These are phyloP conservation scores for Teratosphaeria zuluensis DNA, from an alignment of 2,329 filamentous ascomycete species.

Conservation along the genomic window DNA sequence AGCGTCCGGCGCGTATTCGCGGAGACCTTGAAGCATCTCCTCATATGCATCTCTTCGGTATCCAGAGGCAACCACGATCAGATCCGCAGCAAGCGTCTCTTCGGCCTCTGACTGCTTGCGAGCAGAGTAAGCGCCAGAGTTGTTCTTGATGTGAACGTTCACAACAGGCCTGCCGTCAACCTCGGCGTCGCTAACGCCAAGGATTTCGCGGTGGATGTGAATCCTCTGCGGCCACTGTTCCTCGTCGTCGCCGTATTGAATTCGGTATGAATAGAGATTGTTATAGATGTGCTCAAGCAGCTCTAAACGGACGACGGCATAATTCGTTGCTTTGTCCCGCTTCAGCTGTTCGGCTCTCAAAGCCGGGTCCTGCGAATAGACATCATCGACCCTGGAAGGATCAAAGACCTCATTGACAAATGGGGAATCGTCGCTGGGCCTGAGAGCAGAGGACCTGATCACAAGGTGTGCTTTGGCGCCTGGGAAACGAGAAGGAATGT, in stretches of 20 bases:
- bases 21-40: slow-evolving; percentile 59
- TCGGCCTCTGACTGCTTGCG: slow-evolving; percentile 29
- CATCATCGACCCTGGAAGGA: slow-evolving; percentile 67
- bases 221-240: slow-evolving; percentile 74
- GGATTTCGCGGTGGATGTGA: slow-evolving; percentile 57
- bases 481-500: slow-evolving; percentile 72
- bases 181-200: slow-evolving; percentile 36
- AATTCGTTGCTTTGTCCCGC: slow-evolving; percentile 79
- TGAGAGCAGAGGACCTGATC: slow-evolving; percentile 73
- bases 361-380: slow-evolving; percentile 58
- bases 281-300: slow-evolving; percentile 85
- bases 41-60: slow-evolving; percentile 73
- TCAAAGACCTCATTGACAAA: slow-evolving; percentile 98
- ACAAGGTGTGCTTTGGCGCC: slow-evolving; percentile 68
- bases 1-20: slow-evolving; percentile 53
- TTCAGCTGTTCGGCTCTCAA: slow-evolving; percentile 53
- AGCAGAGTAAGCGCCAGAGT: slow-evolving; percentile 34
- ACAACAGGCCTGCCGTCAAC: slow-evolving; percentile 38
- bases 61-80: slow-evolving; percentile 78
- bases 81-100: slow-evolving; percentile 62
- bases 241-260: slow-evolving; percentile 59
- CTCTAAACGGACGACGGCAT: slow-evolving; percentile 84
- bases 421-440: slow-evolving; percentile 88
- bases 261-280: slow-evolving; percentile 74
- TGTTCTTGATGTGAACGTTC: slow-evolving; percentile 50